phyloP scores from a whole-genome alignment of 345 rosid genomes.

The Salix koriyanagi region DNA sequence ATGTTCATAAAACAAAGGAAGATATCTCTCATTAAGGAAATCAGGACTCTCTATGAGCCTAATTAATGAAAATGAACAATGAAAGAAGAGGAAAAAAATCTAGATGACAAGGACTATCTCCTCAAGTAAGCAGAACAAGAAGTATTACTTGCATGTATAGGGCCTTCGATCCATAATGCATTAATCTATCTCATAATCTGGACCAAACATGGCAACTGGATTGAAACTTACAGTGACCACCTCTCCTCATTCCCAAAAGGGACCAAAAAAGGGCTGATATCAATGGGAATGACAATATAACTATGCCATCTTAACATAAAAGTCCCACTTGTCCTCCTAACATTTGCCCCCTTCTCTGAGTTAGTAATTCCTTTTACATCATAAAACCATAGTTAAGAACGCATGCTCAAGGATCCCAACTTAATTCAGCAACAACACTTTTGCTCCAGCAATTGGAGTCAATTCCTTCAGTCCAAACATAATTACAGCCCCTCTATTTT shows the following conservation, averaged over 20 bases:
- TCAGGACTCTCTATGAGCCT: background rate
- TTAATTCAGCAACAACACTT: background rate
- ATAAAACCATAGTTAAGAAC: background rate
- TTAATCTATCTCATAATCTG: background rate
- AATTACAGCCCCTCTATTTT: background rate
- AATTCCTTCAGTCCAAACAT: background rate
- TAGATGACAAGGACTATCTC: background rate
- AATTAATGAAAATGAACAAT: background rate
- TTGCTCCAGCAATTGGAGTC: background rate
- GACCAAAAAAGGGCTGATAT: background rate
- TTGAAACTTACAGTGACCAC: background rate
- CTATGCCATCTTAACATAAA: background rate
- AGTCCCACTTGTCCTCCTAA: background rate
- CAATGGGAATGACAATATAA: background rate
- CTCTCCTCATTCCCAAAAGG: background rate
- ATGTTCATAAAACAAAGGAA: background rate
- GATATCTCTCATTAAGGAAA: background rate
- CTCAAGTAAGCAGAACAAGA: background rate
- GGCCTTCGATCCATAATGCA: background rate
- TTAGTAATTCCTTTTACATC: background rate
- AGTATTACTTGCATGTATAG: background rate
- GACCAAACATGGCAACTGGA: background rate
- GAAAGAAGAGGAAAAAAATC: background rate
- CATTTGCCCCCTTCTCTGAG: background rate
- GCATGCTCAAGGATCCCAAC: background rate